Evolutionary conservation across 108 stramenopile genomes (phyloP).

Genomic region (Fragilaria radians): DNA sequence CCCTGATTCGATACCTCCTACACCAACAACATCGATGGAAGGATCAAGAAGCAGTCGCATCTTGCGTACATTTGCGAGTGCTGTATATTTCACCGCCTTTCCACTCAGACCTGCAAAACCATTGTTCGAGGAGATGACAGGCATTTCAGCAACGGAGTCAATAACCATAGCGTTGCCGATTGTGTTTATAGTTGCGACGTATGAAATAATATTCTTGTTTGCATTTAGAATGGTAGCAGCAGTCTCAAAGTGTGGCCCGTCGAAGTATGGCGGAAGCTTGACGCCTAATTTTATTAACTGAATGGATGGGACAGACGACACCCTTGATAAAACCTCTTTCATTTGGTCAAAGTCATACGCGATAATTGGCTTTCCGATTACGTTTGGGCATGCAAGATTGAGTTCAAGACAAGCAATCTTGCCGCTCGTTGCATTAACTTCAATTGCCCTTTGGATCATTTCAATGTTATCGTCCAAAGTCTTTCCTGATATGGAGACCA

Average conservation of each 20-base stretch:
- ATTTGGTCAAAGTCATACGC: conserved; percentile 91
- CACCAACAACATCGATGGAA: conserved; percentile 86
- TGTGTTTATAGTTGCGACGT: conserved; percentile 82
- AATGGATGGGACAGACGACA: conserved; percentile 30
- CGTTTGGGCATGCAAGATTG: conserved; percentile 90
- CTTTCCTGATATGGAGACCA: conserved; percentile 83
- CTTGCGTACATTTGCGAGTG: conserved; percentile 78
- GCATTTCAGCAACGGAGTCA: conserved; percentile 56
- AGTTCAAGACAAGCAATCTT: conserved; percentile 73
- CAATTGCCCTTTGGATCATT: conserved; percentile 66
- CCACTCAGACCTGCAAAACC: conserved; percentile 87
- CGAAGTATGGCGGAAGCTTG: conserved; percentile 91
- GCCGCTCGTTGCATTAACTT: conserved; percentile 12
- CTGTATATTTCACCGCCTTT: conserved; percentile 79
- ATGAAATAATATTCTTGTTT: conserved; percentile 49
- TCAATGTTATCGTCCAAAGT: conserved; percentile 74
- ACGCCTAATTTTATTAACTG: conserved; percentile 52
- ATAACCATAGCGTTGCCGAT: conserved; percentile 82
- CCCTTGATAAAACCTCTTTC: conserved; percentile 56
- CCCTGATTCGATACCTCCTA: conserved; percentile 75
- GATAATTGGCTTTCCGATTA: conserved; percentile 91
- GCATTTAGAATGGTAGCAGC: conserved; percentile 77
- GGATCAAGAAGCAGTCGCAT: conserved; percentile 63
- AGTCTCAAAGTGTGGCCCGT: conserved; percentile 69
- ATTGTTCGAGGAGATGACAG: conserved; percentile 65